A percentile compares a stretch with the other conserved stretches of the same genome.
Conservation (phyloP, 1,139 yeast genomes). For the Geotrichum aggregatum region DNA sequence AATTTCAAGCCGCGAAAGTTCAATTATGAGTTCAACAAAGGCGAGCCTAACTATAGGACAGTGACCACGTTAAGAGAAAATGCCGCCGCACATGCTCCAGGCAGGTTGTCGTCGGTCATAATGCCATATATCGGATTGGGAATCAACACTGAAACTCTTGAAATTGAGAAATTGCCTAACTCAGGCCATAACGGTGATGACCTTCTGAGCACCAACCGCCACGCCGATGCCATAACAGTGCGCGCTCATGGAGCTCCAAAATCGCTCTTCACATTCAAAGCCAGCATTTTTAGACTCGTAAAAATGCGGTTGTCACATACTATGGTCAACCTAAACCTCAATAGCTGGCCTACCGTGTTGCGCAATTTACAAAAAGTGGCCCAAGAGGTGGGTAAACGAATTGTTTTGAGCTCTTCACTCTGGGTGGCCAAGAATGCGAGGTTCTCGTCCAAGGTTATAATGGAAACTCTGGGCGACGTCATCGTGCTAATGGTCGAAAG, state of each 20-base stretch:
- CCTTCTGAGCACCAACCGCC: no score
- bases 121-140: conserved; percentile 22
- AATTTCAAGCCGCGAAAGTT: conserved; percentile 28
- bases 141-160: conserved; percentile 17
- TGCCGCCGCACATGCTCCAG: neutral
- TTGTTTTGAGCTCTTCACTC: conserved; percentile 4
- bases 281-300: neutral
- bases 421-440: conserved; percentile 7
- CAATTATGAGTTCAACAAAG: neutral
- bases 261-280: neutral
- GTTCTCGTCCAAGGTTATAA: neutral
- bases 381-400: conserved; percentile 4
- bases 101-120: neutral
- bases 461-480: neutral
- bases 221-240: conserved; percentile 4
- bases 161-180: conserved; percentile 9
- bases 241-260: conserved; percentile 12
- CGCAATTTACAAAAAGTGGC: conserved; percentile 2
- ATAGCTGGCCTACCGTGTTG: conserved; percentile 12
- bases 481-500: conserved; percentile 4
- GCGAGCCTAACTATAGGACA: neutral
- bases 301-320: conserved; percentile 5
- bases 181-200: no score
- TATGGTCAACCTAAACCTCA: conserved; percentile 9
- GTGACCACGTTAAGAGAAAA: neutral